phyloP scores from a whole-genome alignment of 495 filamentous ascomycete genomes.

The Evansstolkia leycettana region DNA sequence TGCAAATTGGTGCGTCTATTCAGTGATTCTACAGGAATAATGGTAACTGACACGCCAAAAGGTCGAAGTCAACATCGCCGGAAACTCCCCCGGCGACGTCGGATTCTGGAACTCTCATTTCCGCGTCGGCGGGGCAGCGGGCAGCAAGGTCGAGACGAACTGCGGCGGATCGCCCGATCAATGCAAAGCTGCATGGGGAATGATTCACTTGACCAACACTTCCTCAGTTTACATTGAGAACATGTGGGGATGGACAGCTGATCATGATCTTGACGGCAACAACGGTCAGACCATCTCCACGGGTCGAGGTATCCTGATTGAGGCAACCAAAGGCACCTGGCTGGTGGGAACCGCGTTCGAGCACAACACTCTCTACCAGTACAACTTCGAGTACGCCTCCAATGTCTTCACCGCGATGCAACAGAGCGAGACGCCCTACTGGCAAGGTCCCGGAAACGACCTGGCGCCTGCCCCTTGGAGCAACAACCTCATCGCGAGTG shows the following conservation, averaged over 20 bases:
- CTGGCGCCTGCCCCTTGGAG: conserved; percentile 35
- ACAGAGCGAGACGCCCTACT: conserved; percentile 36
- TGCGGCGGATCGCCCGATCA: conserved; percentile 19
- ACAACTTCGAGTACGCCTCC: conserved; percentile 33
- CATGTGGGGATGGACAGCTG: conserved; percentile 47
- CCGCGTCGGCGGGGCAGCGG: conserved; percentile 39
- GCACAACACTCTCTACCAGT: conserved; percentile 39
- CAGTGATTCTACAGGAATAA: not conserved
- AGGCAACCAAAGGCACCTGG: conserved; percentile 32
- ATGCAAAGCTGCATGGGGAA: conserved; percentile 40
- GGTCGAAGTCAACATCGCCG: conserved; percentile 40
- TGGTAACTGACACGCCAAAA: not conserved
- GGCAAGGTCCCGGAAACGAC: conserved; percentile 25
- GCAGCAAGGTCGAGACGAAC: conserved; percentile 24
- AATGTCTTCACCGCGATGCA: conserved; percentile 37
- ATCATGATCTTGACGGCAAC: conserved; percentile 35
- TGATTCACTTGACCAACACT: conserved; percentile 35
- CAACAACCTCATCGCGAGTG: conserved; percentile 19
- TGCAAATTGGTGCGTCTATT: conserved; percentile 26
- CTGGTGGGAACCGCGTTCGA: conserved; percentile 30
- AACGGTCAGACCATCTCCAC: conserved; percentile 31
- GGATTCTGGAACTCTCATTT: conserved; percentile 45
- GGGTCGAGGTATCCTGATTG: conserved; percentile 37
- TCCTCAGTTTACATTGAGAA: conserved; percentile 44
- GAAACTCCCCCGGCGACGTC: conserved; percentile 38